Evolutionary conservation across 1,139 yeast genomes (phyloP), one percentile per base, ranked within the genome.

Genomic region (Arxiozyma slooffiae): DNA sequence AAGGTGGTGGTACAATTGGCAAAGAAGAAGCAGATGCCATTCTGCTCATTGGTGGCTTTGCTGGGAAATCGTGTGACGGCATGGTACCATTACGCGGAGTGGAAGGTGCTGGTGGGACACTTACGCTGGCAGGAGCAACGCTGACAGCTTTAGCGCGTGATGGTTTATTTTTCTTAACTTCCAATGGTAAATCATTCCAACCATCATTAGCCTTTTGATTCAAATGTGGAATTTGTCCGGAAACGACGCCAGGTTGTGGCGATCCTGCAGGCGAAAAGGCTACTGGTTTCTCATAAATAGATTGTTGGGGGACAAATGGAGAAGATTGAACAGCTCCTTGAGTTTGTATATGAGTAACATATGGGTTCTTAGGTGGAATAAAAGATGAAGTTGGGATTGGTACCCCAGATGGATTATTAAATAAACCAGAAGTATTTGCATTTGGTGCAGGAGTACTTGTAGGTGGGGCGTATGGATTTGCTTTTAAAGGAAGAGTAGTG

Each of bases 131-230:
- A 44, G 67, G 65, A n/a, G 67, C 62, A 22, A 65, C 62, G 2
- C 66, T 59, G 23, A 64, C 67, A 4, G 70, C 60, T 44, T 64
- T 66, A 40, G 70, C 69, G 58, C 83, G 76, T 38, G 79, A 75
- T 16, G 79, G 69, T 36, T 75, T 71, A 22, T 78, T 38, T 37
- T 49, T 71, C 65, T 73, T 80, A 66, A 83, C 76, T 26, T 79
- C 74, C n/a, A 82, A 76, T 47, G 97, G 96, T 57, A 90, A 73
- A 67, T 90, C 97, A 63, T 90, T 90, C 97, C 97, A 90, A 3
- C 97, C 97, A 47, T 85, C 92, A 45, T 82, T 82, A 45, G 84
- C 84, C 61, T 76, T 78, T 59, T 74, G 78, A 46, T 73, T 70
- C 44, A 66, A 55, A 39, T 62, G 65, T 39, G 70, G 70, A 1